Conservation (phyloP, 2,329 filamentous ascomycete species). For the Phialocephala subalpina region DNA sequence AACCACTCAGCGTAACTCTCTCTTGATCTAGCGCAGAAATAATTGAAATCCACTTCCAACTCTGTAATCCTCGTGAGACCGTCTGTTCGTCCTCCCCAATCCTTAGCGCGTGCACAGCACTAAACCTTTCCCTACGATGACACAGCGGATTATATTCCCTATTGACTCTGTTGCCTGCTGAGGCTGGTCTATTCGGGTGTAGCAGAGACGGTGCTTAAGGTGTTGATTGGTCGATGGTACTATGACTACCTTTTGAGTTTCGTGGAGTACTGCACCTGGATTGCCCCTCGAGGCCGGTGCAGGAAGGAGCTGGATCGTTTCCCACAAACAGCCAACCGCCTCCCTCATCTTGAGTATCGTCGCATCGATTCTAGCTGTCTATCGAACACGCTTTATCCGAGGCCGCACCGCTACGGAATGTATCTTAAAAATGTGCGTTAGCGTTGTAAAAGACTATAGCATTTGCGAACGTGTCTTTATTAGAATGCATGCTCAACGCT, state of each 20-base stretch:
- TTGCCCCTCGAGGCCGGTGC: constrained; percentile 12
- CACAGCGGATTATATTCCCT: background rate
- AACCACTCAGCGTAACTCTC: background rate
- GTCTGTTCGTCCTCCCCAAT: background rate
- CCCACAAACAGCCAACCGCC: constrained; percentile 1
- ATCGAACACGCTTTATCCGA: constrained; percentile 16
- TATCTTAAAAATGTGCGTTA: constrained; percentile 4
- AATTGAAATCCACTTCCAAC: background rate
- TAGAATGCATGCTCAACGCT: background rate
- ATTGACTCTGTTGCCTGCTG: background rate
- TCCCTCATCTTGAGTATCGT: constrained; percentile 11
- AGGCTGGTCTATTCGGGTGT: background rate
- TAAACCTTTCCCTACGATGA: background rate
- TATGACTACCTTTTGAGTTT: constrained; percentile 24
- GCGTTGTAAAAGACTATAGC: constrained; percentile 14
- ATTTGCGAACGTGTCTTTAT: constrained; percentile 3
- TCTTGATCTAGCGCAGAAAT: background rate
- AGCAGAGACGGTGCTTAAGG: background rate
- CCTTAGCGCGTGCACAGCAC: background rate
- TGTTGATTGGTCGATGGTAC: background rate
- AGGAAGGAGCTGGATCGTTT: constrained; percentile 11
- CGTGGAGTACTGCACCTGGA: constrained; percentile 22
- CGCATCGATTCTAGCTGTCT: constrained; percentile 5
- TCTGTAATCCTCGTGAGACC: background rate
- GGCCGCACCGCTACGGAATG: constrained; percentile 5